phyloP scores from a whole-genome alignment of 306 rosid species.

The Rosa rugosa region DNA sequence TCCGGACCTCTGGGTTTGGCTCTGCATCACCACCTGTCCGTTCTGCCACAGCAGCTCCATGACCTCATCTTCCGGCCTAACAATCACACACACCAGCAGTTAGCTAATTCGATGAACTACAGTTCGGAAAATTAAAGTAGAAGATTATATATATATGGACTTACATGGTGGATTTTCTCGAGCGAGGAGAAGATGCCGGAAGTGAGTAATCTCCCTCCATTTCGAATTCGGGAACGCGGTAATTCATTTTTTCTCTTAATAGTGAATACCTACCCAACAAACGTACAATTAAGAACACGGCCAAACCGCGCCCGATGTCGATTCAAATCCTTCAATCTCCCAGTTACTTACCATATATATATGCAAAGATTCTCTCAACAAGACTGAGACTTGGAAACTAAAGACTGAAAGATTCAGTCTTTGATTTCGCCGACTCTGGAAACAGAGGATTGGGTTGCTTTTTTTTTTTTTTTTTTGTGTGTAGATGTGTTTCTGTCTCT shows the following conservation, averaged over 20 bases:
- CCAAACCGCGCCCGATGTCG: not conserved
- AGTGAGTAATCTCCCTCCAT: conserved; percentile 42
- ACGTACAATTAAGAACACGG: not conserved
- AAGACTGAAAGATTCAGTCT: too few species aligned
- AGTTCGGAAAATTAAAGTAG: not conserved
- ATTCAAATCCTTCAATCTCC: not conserved
- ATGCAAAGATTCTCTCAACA: not conserved
- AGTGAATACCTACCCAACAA: not conserved
- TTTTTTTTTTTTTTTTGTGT: not conserved
- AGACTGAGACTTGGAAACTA: not conserved
- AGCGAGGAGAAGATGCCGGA: conserved; percentile 34
- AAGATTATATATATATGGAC: not conserved
- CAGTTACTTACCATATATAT: not conserved
- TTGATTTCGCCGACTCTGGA: not conserved
- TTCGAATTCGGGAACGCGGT: conserved; percentile 70
- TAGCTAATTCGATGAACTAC: too few species aligned
- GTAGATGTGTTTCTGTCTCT: not conserved
- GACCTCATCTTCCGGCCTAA: conserved; percentile 60
- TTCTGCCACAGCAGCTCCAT: conserved; percentile 80
- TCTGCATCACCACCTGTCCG: conserved; percentile 62
- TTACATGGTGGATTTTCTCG: conserved; percentile 52
- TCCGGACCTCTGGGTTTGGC: conserved; percentile 49
- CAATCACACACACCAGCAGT: not conserved
- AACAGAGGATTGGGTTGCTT: not conserved
- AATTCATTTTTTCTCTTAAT: conserved; percentile 42